phyloP scores from a whole-genome alignment of 1,139 yeast genomes.

The Hyphopichia fennica region DNA sequence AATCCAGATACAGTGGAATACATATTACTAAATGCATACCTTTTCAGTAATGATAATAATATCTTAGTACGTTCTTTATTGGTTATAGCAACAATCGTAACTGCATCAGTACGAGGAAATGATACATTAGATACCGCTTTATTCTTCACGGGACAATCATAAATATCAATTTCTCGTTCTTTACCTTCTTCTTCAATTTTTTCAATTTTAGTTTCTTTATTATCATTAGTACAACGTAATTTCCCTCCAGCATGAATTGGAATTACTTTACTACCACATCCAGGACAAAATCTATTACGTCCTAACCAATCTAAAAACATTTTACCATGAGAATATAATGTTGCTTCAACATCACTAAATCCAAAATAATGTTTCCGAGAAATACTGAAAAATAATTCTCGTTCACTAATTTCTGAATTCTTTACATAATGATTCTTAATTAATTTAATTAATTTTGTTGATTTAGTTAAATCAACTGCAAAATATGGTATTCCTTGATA shows the following conservation, averaged over 20 bases:
- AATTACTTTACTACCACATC: conserved; percentile 74
- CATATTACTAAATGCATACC: conserved; percentile 52
- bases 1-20: conserved; percentile 91
- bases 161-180: conserved; percentile 13
- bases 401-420: conserved; percentile 6
- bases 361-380: conserved; percentile 38
- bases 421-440: conserved; percentile 17
- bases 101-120: conserved; percentile 92
- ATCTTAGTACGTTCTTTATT: conserved; percentile 60
- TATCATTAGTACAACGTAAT: conserved; percentile 54
- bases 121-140: conserved; percentile 61
- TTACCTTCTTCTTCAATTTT: conserved; percentile 10
- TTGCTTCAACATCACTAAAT: conserved; percentile 51
- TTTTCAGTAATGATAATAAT: conserved; percentile 67
- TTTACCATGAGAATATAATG: conserved; percentile 75
- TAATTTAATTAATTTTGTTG: conserved; percentile 22
- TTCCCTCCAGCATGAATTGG: conserved; percentile 85
- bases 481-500: conserved; percentile 75
- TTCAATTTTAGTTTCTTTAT: conserved; percentile 8
- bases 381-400: conserved; percentile 25
- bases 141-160: conserved; percentile 54
- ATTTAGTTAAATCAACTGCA: conserved; percentile 64
- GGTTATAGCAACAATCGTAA: conserved; percentile 77
- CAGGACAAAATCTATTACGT: conserved; percentile 79
- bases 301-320: conserved; percentile 85